A percentile compares a stretch with the other conserved stretches of the same genome.
Conservation (phyloP, 2,329 filamentous ascomycete genomes). For the Acarospora socialis region DNA sequence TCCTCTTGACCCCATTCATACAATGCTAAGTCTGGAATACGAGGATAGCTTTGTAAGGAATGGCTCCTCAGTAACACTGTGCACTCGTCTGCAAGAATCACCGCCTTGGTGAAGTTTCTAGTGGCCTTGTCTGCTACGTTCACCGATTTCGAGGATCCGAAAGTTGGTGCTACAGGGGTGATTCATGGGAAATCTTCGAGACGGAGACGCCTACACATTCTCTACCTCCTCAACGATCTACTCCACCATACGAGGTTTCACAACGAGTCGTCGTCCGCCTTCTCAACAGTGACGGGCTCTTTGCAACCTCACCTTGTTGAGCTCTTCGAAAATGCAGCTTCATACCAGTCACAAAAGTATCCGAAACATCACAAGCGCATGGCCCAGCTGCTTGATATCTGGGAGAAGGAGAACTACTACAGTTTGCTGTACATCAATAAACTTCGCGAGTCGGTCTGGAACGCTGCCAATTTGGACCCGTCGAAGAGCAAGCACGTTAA, state of each 20-base stretch:
- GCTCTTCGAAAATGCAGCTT: slow-evolving; percentile 46
- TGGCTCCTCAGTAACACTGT: slow-evolving; percentile 66
- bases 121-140: slow-evolving; percentile 45
- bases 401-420: slow-evolving; percentile 55
- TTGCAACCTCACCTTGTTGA: slow-evolving; percentile 46
- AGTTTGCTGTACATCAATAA: slow-evolving; percentile 37
- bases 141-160: slow-evolving; percentile 13
- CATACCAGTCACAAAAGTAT: slow-evolving; percentile 39
- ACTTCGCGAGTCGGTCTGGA: slow-evolving; percentile 44
- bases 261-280: slow-evolving; percentile 28
- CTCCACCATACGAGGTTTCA: slow-evolving; percentile 53
- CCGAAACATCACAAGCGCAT: slow-evolving; percentile 55
- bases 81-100: slow-evolving; percentile 50
- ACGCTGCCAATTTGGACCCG: slow-evolving; percentile 23
- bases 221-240: slow-evolving; percentile 68
- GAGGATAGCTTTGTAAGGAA: slow-evolving; percentile 64
- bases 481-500: slow-evolving; percentile 3
- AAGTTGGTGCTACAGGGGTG: slow-evolving; percentile 7
- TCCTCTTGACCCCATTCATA: slow-evolving; percentile 8
- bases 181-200: slow-evolving; percentile 41
- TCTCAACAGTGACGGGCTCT: slow-evolving; percentile 37
- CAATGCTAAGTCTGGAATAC: slow-evolving; percentile 11
- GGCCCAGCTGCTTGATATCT: slow-evolving; percentile 49
- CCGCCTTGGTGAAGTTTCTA: slow-evolving; percentile 62
- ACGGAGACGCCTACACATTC: slow-evolving; percentile 57